Percentiles rank a stretch among this genome's conserved stretches.
Conservation (phyloP, 2,329 filamentous ascomycete genomes). For the Xylariomycetidae sp. region DNA sequence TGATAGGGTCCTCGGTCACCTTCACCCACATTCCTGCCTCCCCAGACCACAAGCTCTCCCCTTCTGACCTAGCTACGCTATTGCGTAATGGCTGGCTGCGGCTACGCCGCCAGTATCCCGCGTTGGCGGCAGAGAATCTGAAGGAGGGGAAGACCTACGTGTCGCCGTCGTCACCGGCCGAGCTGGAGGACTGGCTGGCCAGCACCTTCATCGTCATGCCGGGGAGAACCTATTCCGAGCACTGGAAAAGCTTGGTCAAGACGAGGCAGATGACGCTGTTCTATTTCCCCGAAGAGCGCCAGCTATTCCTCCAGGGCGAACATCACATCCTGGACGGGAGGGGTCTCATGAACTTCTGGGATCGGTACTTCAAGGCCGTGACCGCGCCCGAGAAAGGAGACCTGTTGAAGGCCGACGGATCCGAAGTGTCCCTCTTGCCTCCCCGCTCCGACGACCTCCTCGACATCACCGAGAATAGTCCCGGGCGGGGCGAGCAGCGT, state of each 20-base stretch:
- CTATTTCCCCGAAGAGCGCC: slow-evolving; percentile 6
- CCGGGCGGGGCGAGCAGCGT: slow-evolving; percentile 8
- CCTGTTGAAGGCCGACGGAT: slow-evolving; percentile 2
- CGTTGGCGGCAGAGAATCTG: slow-evolving; percentile 7
- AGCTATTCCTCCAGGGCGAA: slow-evolving; percentile 8
- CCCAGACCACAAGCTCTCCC: background rate
- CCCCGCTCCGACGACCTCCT: slow-evolving; percentile 10
- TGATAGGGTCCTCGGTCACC: slow-evolving; percentile 7
- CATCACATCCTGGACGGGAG: slow-evolving; percentile 9
- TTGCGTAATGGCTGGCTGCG: slow-evolving; percentile 8
- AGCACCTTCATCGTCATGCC: slow-evolving; percentile 7
- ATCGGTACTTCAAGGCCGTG: slow-evolving; percentile 8
- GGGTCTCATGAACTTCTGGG: slow-evolving; percentile 10
- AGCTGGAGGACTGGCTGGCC: slow-evolving; percentile 7
- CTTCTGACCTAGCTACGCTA: slow-evolving; percentile 1
- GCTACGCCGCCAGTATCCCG: slow-evolving; percentile 7
- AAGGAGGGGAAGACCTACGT: slow-evolving; percentile 7
- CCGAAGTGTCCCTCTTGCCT: slow-evolving; percentile 6
- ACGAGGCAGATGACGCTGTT: slow-evolving; percentile 8
- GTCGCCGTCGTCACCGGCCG: slow-evolving; percentile 5
- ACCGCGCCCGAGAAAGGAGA: slow-evolving; percentile 1
- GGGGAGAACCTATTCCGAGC: slow-evolving; percentile 3
- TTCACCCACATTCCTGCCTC: slow-evolving; percentile 5
- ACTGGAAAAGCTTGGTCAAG: slow-evolving; percentile 8
- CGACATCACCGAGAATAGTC: slow-evolving; percentile 5